These are phyloP conservation scores for Chamaecyparis obtusa DNA, from an alignment of 75 land plant genomes.

Conservation along the genomic window DNA sequence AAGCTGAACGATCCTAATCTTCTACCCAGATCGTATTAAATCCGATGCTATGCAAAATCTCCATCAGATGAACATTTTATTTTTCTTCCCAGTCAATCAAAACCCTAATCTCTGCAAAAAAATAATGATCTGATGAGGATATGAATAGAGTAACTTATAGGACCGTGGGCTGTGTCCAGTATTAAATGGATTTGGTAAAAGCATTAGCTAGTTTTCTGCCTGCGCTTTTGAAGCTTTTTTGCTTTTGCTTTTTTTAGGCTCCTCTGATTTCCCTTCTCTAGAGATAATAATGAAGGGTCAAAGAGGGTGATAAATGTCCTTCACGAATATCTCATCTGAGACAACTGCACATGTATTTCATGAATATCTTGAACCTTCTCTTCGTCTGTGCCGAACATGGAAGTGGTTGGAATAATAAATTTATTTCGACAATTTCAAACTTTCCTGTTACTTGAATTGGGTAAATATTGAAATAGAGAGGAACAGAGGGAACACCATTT, in stretches of 20 bases:
- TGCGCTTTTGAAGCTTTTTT: not conserved
- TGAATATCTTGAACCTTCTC: too few relatives aligned
- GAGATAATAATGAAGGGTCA: not conserved
- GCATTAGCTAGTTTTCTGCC: not conserved
- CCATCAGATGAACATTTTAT: not conserved
- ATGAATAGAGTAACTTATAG: not conserved
- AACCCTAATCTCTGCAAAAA: not conserved
- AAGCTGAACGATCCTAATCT: not conserved
- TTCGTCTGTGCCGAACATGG: too few relatives aligned
- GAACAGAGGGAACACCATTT: not conserved
- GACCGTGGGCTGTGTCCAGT: not conserved
- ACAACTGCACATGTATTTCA: too few relatives aligned
- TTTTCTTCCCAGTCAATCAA: not conserved
- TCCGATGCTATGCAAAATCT: not conserved
- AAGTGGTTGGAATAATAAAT: too few relatives aligned
- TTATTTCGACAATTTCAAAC: not conserved
- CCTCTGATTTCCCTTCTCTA: not conserved
- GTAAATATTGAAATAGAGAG: not conserved
- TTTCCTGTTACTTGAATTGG: not conserved
- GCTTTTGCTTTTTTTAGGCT: not conserved
- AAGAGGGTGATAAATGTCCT: not conserved
- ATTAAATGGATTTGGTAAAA: not conserved
- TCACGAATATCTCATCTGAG: too few relatives aligned
- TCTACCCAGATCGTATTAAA: not conserved
- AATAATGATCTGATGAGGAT: not conserved